Percentiles rank a stretch among this genome's conserved stretches.
phyloP scores from a whole-genome alignment of 2,329 filamentous ascomycete species.

The Fonsecaea pugnacius region DNA sequence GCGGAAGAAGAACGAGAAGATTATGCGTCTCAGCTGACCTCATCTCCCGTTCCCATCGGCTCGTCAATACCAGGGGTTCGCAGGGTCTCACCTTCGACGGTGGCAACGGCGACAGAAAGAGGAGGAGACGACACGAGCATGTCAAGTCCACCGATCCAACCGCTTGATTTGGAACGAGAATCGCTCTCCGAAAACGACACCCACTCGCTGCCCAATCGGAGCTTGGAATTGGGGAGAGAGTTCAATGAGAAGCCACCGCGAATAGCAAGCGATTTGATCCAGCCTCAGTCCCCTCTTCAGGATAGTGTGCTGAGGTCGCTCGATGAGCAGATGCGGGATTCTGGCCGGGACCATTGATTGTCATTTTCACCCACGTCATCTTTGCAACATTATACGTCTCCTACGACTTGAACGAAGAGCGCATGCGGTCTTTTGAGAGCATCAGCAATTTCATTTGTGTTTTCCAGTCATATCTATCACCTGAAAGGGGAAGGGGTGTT shows the following conservation, averaged over 20 bases:
- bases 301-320: slow-evolving; percentile 28
- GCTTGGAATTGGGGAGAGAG: neutral
- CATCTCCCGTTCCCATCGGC: slow-evolving; percentile 3
- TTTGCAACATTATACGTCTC: neutral
- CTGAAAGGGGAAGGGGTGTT: neutral
- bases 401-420: slow-evolving; percentile 2
- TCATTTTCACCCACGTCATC: neutral
- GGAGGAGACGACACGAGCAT: slow-evolving; percentile 25
- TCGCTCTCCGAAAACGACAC: slow-evolving; percentile 2
- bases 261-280: slow-evolving; percentile 35
- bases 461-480: slow-evolving; percentile 6
- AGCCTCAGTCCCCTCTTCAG: slow-evolving; percentile 28
- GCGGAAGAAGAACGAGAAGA: slow-evolving; percentile 12
- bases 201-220: neutral
- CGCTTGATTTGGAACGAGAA: slow-evolving; percentile 18
- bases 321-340: slow-evolving; percentile 18
- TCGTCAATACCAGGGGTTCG: slow-evolving; percentile 26
- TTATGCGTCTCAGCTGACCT: neutral
- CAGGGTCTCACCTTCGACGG: slow-evolving; percentile 32
- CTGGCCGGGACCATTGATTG: neutral
- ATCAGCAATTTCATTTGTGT: slow-evolving; percentile 8
- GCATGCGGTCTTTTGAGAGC: neutral
- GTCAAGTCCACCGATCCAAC: slow-evolving; percentile 21
- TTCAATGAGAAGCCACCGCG: slow-evolving; percentile 30
- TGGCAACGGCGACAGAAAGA: slow-evolving; percentile 27